These are phyloP conservation scores for Gracilariopsis chorda DNA, from an alignment of 23 red algal genomes.

Conservation along the genomic window DNA sequence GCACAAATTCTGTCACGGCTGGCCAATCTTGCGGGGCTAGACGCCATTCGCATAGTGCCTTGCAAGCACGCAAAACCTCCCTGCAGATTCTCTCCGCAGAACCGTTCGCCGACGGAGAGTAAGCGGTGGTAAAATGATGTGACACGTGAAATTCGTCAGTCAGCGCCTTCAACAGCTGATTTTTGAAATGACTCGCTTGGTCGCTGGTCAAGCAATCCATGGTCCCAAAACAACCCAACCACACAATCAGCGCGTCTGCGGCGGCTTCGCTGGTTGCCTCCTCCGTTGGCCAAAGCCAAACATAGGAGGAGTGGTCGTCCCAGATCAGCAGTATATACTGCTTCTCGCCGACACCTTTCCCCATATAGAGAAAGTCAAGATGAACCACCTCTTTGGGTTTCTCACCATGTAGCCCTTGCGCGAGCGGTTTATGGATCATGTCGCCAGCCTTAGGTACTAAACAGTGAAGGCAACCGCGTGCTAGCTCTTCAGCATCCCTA, in stretches of 20 bases:
- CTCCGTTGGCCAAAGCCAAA: background rate
- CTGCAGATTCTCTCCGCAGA: constrained; percentile 1
- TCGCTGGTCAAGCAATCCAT: background rate
- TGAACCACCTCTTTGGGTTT: constrained; percentile 32
- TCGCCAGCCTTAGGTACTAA: background rate
- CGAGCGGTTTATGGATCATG: background rate
- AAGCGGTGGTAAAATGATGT: constrained; percentile 25
- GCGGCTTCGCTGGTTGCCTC: background rate
- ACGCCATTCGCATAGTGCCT: constrained; percentile 18
- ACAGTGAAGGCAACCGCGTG: constrained; percentile 23
- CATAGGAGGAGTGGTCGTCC: background rate
- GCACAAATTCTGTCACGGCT: background rate
- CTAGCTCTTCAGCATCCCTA: background rate
- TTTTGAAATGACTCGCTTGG: constrained; percentile 31
- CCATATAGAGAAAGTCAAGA: constrained; percentile 47
- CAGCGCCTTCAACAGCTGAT: background rate
- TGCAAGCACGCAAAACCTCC: background rate
- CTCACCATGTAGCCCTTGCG: background rate
- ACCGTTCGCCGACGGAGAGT: background rate
- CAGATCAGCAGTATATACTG: background rate
- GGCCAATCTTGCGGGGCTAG: background rate
- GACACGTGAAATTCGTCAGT: background rate
- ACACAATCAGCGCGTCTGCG: background rate
- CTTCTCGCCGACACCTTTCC: background rate
- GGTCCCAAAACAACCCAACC: background rate